Evolutionary conservation across 148 eudicot species (phyloP), one percentile per base, ranked within the genome.

Genomic region (Talinum fruticosum): DNA sequence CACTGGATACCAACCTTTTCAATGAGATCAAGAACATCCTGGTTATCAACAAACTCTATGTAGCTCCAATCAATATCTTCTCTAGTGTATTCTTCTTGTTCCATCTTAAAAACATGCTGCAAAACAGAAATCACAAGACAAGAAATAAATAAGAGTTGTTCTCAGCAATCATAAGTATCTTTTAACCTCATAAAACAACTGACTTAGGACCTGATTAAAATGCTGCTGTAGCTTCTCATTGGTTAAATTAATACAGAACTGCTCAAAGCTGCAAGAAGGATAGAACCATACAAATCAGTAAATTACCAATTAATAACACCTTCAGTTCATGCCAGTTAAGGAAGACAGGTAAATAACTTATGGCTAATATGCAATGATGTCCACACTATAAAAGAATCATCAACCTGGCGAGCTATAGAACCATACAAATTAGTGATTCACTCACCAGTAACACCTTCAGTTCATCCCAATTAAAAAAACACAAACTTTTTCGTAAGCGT

Each of bases 61-160:
- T 93, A 96, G 82, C 99, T 96, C 99, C 99, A 96, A 81, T 96
- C 91, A 82, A 96, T 96, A 86, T 93, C 97, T 87, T 96, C 99
- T 81, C 84, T 93, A n/a, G 92, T 90, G 85, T 96, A 96, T 71
- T 96, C 97, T 87, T 96, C 99, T 88, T 96, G 99, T 84, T 96
- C 99, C 99, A 96, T 91, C 84, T 96, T 96, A 81, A 96, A 96
- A 80, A 96, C 99, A 86, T 96, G 99, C 99, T 96, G 90, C 75
- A 77, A 82, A 75, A 77, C 69, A 62, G 74, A 7, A 53, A 51
- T n/a, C 1, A 30, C 12, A 69, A 64, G 64, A 76, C 68, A 61
- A 51, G 32, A 4, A 38, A 68, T 49, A 64, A 66, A 30, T 34
- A 28, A 71, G 57, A 75, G 28, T 3, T 45, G 28, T 51, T 64